A percentile compares a stretch with the other conserved stretches of the same genome.
phyloP scores from a whole-genome alignment of 2,329 filamentous ascomycete species.

The Tolypocladium tropicale region DNA sequence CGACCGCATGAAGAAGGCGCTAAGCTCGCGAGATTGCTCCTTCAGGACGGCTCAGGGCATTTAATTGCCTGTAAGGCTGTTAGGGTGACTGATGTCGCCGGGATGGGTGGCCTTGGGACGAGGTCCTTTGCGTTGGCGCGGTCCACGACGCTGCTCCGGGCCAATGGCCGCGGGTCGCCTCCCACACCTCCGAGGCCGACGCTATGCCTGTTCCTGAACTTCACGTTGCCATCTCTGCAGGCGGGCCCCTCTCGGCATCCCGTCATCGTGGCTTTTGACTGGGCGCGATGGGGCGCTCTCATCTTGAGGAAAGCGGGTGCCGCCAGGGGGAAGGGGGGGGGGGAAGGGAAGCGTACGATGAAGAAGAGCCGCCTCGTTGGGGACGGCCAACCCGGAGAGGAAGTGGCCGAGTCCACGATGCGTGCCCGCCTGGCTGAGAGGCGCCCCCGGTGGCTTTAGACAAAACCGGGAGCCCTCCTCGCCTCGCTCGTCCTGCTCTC shows the following conservation, averaged over 20 bases:
- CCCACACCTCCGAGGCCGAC: constrained; percentile 4
- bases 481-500: constrained; percentile 2
- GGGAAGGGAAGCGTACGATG: not conserved
- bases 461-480: constrained; percentile 5
- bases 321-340: not conserved
- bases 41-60: not conserved
- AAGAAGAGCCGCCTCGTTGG: not conserved
- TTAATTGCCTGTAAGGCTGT: not conserved
- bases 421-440: not conserved
- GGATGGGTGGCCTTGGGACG: not conserved
- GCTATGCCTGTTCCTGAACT: constrained; percentile 23
- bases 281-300: constrained; percentile 4
- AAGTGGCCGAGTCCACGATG: constrained; percentile 10
- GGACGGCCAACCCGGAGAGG: not conserved
- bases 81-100: not conserved
- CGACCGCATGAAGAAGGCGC: not conserved
- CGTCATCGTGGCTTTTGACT: constrained; percentile 1
- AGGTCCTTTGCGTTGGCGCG: constrained; percentile 3
- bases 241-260: not conserved
- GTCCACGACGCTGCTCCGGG: not conserved
- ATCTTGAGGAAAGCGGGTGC: not conserved
- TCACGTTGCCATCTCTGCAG: not conserved
- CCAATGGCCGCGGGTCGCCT: constrained; percentile 2
- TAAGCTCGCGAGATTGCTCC: not conserved
- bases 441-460: constrained; percentile 4